Percentiles rank a stretch among this genome's conserved stretches.
Conservation (phyloP, 805 yeast genomes). For the Barnettozyma siamensis region DNA sequence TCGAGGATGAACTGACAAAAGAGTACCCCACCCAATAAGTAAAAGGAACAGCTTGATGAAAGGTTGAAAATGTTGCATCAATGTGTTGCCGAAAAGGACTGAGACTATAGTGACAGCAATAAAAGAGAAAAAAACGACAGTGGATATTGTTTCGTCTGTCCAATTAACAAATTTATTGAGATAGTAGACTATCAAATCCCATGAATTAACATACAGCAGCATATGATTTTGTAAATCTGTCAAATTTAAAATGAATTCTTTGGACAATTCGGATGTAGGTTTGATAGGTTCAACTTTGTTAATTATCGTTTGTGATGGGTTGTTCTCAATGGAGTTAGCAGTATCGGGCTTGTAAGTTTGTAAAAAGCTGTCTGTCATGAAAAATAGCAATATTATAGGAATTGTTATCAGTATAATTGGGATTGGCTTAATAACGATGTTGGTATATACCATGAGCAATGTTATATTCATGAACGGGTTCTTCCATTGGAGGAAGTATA, state of each 20-base stretch:
- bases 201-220: constrained; percentile 54
- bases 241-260: constrained; percentile 71
- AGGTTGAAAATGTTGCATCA: constrained; percentile 27
- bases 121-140: constrained; percentile 40
- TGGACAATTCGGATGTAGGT: constrained; percentile 72
- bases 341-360: constrained; percentile 60
- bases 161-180: constrained; percentile 57
- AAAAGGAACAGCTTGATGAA: constrained; percentile 32
- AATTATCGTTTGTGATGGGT: not conserved
- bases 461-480: constrained; percentile 59
- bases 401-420: constrained; percentile 38
- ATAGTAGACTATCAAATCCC: constrained; percentile 48
- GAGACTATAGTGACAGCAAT: constrained; percentile 28
- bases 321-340: not conserved
- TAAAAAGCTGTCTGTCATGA: constrained; percentile 64
- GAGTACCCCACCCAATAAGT: constrained; percentile 43
- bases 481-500: constrained; percentile 57
- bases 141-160: constrained; percentile 54
- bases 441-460: constrained; percentile 43
- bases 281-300: constrained; percentile 22
- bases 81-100: constrained; percentile 26
- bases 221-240: constrained; percentile 83
- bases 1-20: constrained; percentile 46
- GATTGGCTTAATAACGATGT: constrained; percentile 55
- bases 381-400: constrained; percentile 49